Conservation (phyloP, 202 grass and related monocot species). For the Dendrocalamus latiflorus region DNA sequence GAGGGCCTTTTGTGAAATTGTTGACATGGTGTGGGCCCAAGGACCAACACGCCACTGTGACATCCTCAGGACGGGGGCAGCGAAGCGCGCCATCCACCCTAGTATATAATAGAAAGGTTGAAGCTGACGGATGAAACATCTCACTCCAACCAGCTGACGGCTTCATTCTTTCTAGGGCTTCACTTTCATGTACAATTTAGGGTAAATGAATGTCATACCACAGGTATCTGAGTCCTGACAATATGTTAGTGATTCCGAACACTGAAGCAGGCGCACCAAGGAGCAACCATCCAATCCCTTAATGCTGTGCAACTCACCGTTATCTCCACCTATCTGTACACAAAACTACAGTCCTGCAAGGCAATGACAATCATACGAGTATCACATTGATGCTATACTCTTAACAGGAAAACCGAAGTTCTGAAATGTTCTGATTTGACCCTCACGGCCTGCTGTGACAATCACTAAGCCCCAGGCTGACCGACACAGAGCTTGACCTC, state of each 20-base stretch:
- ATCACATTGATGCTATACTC: constrained; percentile 43
- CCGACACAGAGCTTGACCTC: constrained; percentile 25
- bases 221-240: constrained; percentile 20
- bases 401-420: constrained; percentile 82
- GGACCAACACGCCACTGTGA: too few relatives aligned
- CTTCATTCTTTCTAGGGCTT: constrained; percentile 32
- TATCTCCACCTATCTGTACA: constrained; percentile 61
- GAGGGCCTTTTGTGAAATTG: too few relatives aligned
- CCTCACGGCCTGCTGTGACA: constrained; percentile 63
- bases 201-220: constrained; percentile 44
- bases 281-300: constrained; percentile 31
- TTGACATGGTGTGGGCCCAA: too few relatives aligned
- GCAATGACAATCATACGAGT: constrained; percentile 13
- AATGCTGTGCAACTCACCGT: constrained; percentile 31
- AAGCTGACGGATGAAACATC: constrained; percentile 30
- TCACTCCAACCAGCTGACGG: constrained; percentile 31
- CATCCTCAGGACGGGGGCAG: too few relatives aligned
- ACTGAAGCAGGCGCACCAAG: constrained; percentile 35
- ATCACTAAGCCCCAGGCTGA: constrained; percentile 80
- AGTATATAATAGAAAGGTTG: too few relatives aligned
- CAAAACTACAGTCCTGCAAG: constrained; percentile 37
- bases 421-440: constrained; percentile 87
- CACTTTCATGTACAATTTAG: constrained; percentile 47
- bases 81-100: too few relatives aligned
- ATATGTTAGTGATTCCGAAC: constrained; percentile 48